Conservation (phyloP, 345 rosid species). For the Litchi chinensis region DNA sequence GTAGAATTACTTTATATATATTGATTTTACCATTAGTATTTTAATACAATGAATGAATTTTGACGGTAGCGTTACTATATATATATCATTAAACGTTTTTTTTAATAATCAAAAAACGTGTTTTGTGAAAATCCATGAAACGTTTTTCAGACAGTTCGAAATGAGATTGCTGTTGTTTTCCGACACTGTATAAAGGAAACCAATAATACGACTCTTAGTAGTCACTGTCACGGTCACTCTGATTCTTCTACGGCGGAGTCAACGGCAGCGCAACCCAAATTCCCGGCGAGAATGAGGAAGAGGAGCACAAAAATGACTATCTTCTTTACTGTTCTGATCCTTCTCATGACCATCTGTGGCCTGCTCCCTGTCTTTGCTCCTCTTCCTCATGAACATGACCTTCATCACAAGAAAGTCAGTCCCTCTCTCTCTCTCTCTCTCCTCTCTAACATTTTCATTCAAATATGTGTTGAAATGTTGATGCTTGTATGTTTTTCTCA, state of each 20-base stretch:
- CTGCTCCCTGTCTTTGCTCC: constrained; percentile 67
- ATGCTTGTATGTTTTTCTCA: background rate
- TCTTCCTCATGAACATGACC: constrained; percentile 31
- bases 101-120: no score
- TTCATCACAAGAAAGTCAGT: constrained; percentile 33
- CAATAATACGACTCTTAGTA: background rate
- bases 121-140: no score
- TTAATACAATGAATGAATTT: no score
- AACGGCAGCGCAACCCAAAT: background rate
- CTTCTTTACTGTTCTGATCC: constrained; percentile 40
- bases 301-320: constrained; percentile 33
- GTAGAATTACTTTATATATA: no score
- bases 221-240: background rate
- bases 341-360: constrained; percentile 40
- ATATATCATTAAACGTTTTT: no score
- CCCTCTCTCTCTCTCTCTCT: background rate
- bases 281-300: constrained; percentile 43
- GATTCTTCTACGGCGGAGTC: background rate
- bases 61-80: no score
- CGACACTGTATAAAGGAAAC: background rate
- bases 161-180: no score
- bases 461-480: background rate
- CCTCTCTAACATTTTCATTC: background rate
- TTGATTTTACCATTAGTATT: no score
- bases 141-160: no score